Conservation (phyloP, 1,139 yeast genomes). For the Hyphopichia khmerensis region DNA sequence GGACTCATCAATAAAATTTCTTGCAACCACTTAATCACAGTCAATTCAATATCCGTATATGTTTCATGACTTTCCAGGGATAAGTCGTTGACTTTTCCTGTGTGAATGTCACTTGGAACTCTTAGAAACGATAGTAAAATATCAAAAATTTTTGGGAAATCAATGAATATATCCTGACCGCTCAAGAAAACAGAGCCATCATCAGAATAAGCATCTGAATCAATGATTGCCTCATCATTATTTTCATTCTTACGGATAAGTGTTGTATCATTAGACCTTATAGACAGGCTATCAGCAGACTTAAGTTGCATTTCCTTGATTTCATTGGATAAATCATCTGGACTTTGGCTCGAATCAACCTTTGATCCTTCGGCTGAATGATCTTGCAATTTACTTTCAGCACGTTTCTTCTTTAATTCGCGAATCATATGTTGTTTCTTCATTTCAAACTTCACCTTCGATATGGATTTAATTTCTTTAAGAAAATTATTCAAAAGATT, state of each 20-base stretch:
- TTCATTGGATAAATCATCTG: background rate
- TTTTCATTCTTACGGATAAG: conserved; percentile 12
- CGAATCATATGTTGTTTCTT: conserved; percentile 29
- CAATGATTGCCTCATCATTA: conserved; percentile 6
- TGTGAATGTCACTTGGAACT: conserved; percentile 26
- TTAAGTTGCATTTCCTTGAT: conserved; percentile 1
- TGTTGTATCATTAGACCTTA: conserved; percentile 21
- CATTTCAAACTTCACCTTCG: conserved; percentile 60
- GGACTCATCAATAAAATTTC: conserved; percentile 76
- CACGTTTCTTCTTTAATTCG: conserved; percentile 10
- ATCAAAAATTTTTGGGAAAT: conserved; percentile 76
- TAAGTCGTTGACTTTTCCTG: conserved; percentile 25
- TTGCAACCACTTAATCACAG: conserved; percentile 81
- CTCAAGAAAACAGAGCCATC: conserved; percentile 56
- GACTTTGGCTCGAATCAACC: background rate
- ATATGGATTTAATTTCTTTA: conserved; percentile 75
- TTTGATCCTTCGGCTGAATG: background rate
- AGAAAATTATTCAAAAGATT: conserved; percentile 72
- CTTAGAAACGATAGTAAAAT: conserved; percentile 78
- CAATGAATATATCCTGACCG: conserved; percentile 85
- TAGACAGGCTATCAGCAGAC: conserved; percentile 16
- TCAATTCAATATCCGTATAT: conserved; percentile 76
- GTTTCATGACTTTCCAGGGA: conserved; percentile 40
- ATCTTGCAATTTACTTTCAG: background rate
- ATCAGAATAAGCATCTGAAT: conserved; percentile 12